Conservation (phyloP, 805 yeast genomes). For the Schwanniomyces pseudopolymorphus region DNA sequence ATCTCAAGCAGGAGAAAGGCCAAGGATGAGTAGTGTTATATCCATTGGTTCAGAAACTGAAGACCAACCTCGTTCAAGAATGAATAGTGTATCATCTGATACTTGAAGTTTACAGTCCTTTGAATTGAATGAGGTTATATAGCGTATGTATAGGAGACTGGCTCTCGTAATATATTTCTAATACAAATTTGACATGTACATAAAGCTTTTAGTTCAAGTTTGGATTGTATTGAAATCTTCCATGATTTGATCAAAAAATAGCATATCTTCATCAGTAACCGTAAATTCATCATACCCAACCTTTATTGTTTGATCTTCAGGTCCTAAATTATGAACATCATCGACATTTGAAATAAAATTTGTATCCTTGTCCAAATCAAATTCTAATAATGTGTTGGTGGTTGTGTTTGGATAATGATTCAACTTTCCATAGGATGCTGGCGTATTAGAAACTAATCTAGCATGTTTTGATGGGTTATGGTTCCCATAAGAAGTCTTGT, state of each 20-base stretch:
- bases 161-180: background rate
- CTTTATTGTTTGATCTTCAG: background rate
- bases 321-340: background rate
- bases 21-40: slow-evolving; percentile 14
- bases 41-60: slow-evolving; percentile 13
- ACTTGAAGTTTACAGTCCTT: background rate
- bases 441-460: too few species aligned
- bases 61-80: slow-evolving; percentile 11
- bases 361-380: background rate
- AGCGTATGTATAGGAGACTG: background rate
- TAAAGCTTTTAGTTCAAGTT: background rate
- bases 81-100: slow-evolving; percentile 16
- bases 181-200: background rate
- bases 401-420: background rate
- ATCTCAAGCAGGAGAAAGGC: slow-evolving; percentile 2
- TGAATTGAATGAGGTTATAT: background rate
- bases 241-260: slow-evolving; percentile 16
- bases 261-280: slow-evolving; percentile 18
- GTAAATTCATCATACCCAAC: slow-evolving; percentile 2
- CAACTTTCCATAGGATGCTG: background rate
- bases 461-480: background rate
- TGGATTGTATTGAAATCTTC: slow-evolving; percentile 7
- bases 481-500: background rate
- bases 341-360: slow-evolving; percentile 1
- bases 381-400: background rate